phyloP scores from a whole-genome alignment of 805 yeast genomes.

The Starmerella floricola region DNA sequence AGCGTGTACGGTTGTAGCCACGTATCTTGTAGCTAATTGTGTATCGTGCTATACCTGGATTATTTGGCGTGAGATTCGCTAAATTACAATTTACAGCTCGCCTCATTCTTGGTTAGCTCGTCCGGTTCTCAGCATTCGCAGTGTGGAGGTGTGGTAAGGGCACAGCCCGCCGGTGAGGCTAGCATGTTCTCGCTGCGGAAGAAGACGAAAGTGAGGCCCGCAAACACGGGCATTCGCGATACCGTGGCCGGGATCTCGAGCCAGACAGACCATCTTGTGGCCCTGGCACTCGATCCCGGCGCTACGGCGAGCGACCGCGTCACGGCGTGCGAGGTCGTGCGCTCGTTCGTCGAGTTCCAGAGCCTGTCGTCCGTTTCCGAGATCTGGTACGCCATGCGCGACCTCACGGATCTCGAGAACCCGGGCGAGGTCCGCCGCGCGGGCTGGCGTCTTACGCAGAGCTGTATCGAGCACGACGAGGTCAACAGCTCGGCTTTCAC shows the following conservation, averaged over 20 bases:
- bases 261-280: slow-evolving; percentile 26
- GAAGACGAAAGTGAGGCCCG: slow-evolving; percentile 1
- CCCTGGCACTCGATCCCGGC: slow-evolving; percentile 19
- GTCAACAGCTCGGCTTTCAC: slow-evolving; percentile 38
- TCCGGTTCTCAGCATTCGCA: too few species aligned
- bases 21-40: too few species aligned
- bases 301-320: slow-evolving; percentile 27
- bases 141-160: too few species aligned
- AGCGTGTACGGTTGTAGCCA: too few species aligned
- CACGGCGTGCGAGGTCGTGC: slow-evolving; percentile 41
- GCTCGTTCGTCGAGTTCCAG: slow-evolving; percentile 39
- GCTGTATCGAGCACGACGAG: slow-evolving; percentile 47
- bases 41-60: too few species aligned
- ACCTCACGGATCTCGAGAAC: slow-evolving; percentile 35
- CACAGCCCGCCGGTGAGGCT: too few species aligned
- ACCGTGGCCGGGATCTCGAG: slow-evolving; percentile 29
- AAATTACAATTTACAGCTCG: too few species aligned
- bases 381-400: slow-evolving; percentile 59
- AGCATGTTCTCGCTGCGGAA: slow-evolving; percentile 12
- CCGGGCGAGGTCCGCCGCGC: slow-evolving; percentile 34
- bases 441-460: slow-evolving; percentile 41
- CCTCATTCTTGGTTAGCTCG: too few species aligned
- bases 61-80: too few species aligned
- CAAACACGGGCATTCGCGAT: slow-evolving; percentile 9
- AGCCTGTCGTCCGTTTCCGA: slow-evolving; percentile 53